Evolutionary conservation across 495 filamentous ascomycete genomes (phyloP).

Genomic region (Articulospora tetracladia): DNA sequence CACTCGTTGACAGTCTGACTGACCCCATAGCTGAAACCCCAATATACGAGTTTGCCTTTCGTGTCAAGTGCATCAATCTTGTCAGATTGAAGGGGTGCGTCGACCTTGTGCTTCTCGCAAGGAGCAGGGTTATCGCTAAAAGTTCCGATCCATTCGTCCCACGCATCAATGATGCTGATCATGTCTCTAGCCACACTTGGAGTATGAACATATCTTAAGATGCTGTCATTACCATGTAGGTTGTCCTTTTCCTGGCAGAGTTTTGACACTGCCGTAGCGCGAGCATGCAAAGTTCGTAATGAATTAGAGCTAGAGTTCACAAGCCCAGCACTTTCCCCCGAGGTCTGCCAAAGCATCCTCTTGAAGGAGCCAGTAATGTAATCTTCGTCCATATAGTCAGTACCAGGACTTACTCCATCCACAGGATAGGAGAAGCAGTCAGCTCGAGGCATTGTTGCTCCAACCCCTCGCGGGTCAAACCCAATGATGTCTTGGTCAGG

Average conservation of each 20-base stretch:
- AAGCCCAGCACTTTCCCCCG: slow-evolving; percentile 24
- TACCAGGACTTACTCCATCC: background rate
- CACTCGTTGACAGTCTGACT: background rate
- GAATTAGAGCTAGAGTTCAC: slow-evolving; percentile 35
- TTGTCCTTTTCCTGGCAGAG: slow-evolving; percentile 34
- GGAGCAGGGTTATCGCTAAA: background rate
- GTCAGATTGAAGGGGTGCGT: background rate
- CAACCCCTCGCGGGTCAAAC: slow-evolving; percentile 55
- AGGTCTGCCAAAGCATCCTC: slow-evolving; percentile 7
- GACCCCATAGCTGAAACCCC: slow-evolving; percentile 64
- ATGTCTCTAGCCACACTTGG: slow-evolving; percentile 41
- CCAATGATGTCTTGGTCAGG: slow-evolving; percentile 39
- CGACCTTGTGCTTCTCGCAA: background rate
- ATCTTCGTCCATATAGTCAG: slow-evolving; percentile 11
- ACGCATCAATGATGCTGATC: slow-evolving; percentile 44
- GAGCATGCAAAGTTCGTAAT: slow-evolving; percentile 27
- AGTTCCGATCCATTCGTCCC: slow-evolving; percentile 21
- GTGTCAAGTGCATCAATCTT: slow-evolving; percentile 4
- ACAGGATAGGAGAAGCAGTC: slow-evolving; percentile 43
- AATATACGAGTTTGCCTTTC: slow-evolving; percentile 48
- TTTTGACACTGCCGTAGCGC: slow-evolving; percentile 28
- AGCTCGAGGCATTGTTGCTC: slow-evolving; percentile 42
- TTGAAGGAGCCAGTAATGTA: slow-evolving; percentile 16
- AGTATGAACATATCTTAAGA: slow-evolving; percentile 24
- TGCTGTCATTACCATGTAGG: slow-evolving; percentile 16